Evolutionary conservation across 306 rosid species (phyloP), one percentile per base, ranked within the genome.

Genomic region (Trifolium dubium): DNA sequence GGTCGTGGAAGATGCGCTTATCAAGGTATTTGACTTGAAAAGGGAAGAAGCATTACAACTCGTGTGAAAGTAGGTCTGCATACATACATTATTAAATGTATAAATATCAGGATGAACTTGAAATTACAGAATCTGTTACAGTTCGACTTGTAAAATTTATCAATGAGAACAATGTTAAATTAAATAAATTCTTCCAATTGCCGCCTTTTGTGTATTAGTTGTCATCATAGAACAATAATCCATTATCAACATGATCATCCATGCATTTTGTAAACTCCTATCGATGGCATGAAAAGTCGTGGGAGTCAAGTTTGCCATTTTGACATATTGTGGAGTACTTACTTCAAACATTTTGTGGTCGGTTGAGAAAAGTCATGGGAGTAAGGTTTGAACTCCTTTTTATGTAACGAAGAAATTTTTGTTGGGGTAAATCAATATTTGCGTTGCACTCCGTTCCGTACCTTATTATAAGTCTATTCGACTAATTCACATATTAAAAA

Each of bases 1-100:
- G 98, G 99, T 73, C 31, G 93, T 95, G 39, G 99, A 95, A 79
- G 99, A 92, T 51, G 85, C 64, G 51, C 98, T 95, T 50, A 82
- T 87, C 89, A 88, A 85, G 83, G 84, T 92, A 72, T 92, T 95
- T 3, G 96, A 90, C 77, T 64, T 92, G 65, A 95, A 95, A 79
- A 87, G 90, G 0, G 93, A 95, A 75, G 97, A 95, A 77, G 88
- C 78, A 23, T 64, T 92, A 89, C 96, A 88, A 75, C 54, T 83
- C 2, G 89, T 51, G 1, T 51, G 1, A 86, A 71, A 67, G 28
- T 81, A 32, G 79, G 55, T 56, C 41, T 53, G 76, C 64, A 64
- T 67, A 50, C 39, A 40, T 67, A 64, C 23, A 56, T 43, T 83
- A 76, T 78, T 6, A 59, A 23, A 59, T 72, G 79, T 82, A 67